Conservation (phyloP, 768 basidiomycete species). For the Mycena galopus region DNA sequence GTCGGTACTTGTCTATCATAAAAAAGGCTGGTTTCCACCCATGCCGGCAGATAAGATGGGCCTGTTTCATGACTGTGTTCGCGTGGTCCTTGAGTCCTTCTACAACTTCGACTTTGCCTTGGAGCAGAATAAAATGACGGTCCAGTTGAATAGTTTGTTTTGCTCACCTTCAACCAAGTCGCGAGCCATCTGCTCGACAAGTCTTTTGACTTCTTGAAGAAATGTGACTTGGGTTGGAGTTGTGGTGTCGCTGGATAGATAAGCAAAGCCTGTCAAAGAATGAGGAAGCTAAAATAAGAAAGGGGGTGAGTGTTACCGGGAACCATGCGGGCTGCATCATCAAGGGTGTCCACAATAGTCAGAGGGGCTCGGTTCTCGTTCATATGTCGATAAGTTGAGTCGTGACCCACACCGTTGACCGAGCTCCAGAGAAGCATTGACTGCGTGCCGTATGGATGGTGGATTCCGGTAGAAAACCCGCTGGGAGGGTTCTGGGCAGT, state of each 20-base stretch:
- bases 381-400: conserved; percentile 30
- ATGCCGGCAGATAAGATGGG: neutral
- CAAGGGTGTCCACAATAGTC: conserved; percentile 26
- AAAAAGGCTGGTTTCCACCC: conserved; percentile 28
- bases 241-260: conserved; percentile 4
- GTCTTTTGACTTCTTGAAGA: conserved; percentile 5
- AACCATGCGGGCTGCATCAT: conserved; percentile 22
- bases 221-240: neutral
- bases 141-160: no score
- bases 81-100: neutral
- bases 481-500: conserved; percentile 5
- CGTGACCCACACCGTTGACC: conserved; percentile 22
- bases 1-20: conserved; percentile 35
- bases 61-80: neutral
- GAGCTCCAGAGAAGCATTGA: neutral
- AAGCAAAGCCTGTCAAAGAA: neutral
- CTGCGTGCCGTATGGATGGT: conserved; percentile 9
- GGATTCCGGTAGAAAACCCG: conserved; percentile 15
- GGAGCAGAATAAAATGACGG: neutral
- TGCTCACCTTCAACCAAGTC: conserved; percentile 12
- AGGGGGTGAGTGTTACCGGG: conserved; percentile 23
- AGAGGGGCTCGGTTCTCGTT: conserved; percentile 35
- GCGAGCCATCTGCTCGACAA: conserved; percentile 25
- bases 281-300: neutral
- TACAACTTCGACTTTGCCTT: neutral